Conservation (phyloP, 768 basidiomycete species). For the Tulasnella sp. region DNA sequence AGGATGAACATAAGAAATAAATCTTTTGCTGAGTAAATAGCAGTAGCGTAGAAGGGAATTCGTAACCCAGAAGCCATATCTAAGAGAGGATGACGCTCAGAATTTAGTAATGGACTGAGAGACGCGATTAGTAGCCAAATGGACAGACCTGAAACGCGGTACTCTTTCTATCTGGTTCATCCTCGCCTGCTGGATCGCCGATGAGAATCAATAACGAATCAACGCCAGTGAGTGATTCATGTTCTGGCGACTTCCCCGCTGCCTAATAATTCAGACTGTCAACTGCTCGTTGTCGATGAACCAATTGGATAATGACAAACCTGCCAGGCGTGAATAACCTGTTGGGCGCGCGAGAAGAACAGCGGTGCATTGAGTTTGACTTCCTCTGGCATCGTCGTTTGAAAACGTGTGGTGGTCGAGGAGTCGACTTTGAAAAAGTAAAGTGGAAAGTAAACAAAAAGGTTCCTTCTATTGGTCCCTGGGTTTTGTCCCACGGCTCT, state of each 20-base stretch:
- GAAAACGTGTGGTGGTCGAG: background rate
- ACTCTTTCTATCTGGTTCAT: conserved; percentile 82
- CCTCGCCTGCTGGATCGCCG: conserved; percentile 71
- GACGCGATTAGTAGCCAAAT: conserved; percentile 16
- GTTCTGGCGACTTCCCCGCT: conserved; percentile 31
- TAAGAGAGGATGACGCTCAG: conserved; percentile 24
- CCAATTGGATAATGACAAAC: background rate
- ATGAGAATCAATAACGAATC: conserved; percentile 61
- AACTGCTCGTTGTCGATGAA: background rate
- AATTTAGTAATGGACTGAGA: background rate
- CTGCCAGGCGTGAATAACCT: conserved; percentile 9
- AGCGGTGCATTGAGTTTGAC: conserved; percentile 14
- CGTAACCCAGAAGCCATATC: conserved; percentile 96
- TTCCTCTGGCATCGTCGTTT: conserved; percentile 13
- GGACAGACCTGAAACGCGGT: conserved; percentile 73
- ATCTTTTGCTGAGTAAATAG: conserved; percentile 70
- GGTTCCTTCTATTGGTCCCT: too few relatives aligned
- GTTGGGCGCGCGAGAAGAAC: conserved; percentile 8
- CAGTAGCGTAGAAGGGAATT: conserved; percentile 89
- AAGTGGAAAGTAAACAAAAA: background rate
- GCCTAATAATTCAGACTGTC: background rate
- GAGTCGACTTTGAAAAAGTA: conserved; percentile 1
- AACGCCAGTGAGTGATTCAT: conserved; percentile 47
- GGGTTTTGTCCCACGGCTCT: too few relatives aligned
- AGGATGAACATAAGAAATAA: conserved; percentile 69